Conservation (phyloP, 192 early-diverging fungal species). For the Backusella luteola region DNA sequence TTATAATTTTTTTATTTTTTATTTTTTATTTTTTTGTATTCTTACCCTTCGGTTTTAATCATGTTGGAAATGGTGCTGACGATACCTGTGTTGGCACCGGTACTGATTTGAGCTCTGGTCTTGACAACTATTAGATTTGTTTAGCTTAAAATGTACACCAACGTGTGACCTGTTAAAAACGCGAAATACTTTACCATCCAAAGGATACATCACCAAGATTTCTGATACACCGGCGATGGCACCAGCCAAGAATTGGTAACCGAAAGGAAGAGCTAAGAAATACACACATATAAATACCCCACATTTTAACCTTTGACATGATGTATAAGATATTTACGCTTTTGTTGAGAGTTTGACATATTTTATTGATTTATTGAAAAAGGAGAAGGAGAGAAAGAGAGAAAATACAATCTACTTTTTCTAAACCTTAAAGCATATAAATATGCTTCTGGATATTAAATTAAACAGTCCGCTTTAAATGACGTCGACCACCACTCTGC, state of each 20-base stretch:
- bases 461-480: constrained; percentile 7
- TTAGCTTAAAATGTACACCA: background rate
- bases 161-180: background rate
- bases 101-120: constrained; percentile 85
- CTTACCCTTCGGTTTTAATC: constrained; percentile 38
- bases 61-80: constrained; percentile 25
- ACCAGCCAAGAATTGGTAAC: constrained; percentile 74
- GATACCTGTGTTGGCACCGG: constrained; percentile 30
- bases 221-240: constrained; percentile 88
- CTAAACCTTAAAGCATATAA: background rate
- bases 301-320: background rate
- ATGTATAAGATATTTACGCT: background rate
- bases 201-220: constrained; percentile 92
- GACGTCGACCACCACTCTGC: background rate
- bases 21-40: background rate
- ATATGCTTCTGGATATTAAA: constrained; percentile 3
- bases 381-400: background rate
- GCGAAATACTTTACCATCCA: constrained; percentile 53
- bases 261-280: constrained; percentile 54
- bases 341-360: background rate
- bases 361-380: background rate
- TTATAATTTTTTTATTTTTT: background rate
- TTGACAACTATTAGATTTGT: constrained; percentile 65
- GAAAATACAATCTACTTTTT: background rate
- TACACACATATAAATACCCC: background rate